These are phyloP conservation scores for Coemansia sp. DNA, from an alignment of 192 early-diverging fungal species.

Conservation along the genomic window DNA sequence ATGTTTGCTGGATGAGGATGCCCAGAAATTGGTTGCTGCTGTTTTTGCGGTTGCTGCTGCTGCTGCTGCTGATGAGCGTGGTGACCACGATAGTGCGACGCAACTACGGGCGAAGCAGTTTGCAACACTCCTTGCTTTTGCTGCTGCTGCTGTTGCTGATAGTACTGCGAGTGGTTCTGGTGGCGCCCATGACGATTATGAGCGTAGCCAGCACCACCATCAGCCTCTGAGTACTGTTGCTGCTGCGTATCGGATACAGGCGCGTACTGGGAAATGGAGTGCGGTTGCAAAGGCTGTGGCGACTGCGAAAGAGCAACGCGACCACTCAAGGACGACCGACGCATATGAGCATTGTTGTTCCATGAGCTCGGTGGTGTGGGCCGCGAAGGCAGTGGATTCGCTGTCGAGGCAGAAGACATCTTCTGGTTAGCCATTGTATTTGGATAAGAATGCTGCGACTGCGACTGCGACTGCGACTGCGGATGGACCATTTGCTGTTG, in stretches of 20 bases:
- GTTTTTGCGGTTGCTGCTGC: slow-evolving; percentile 16
- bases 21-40: slow-evolving; percentile 11
- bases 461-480: neutral
- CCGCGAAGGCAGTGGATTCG: neutral
- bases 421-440: neutral
- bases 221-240: slow-evolving; percentile 3
- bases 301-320: slow-evolving; percentile 27
- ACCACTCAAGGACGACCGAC: slow-evolving; percentile 10
- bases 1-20: neutral
- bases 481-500: neutral
- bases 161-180: slow-evolving; percentile 6
- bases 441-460: neutral
- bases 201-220: neutral
- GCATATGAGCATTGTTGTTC: slow-evolving; percentile 6
- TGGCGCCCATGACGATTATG: slow-evolving; percentile 5
- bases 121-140: neutral
- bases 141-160: slow-evolving; percentile 12
- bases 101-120: slow-evolving; percentile 1
- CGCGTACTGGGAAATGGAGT: neutral
- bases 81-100: slow-evolving; percentile 13
- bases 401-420: neutral
- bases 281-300: slow-evolving; percentile 9
- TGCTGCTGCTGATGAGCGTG: slow-evolving; percentile 10
- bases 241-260: slow-evolving; percentile 1
- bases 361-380: slow-evolving; percentile 9